phyloP scores from a whole-genome alignment of 2,329 filamentous ascomycete species.

The Colletotrichum sp. region DNA sequence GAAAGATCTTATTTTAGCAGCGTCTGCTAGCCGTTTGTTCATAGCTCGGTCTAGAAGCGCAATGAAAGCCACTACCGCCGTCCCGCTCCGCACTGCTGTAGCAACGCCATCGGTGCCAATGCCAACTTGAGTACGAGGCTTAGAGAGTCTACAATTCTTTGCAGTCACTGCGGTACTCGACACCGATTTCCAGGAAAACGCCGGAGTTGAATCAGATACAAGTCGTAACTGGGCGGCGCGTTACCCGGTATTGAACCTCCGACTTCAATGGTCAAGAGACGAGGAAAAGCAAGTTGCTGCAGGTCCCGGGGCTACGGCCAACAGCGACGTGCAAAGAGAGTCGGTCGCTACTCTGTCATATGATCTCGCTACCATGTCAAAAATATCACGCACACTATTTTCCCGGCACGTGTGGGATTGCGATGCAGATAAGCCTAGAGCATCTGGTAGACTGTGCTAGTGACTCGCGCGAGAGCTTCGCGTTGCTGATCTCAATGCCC shows the following conservation, averaged over 20 bases:
- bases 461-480: background rate
- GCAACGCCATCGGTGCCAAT: background rate
- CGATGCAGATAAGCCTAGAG: background rate
- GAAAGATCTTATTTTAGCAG: conserved; percentile 3
- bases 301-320: background rate
- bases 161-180: background rate
- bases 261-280: background rate
- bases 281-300: background rate
- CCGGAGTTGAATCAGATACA: background rate
- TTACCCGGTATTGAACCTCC: background rate
- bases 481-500: conserved; percentile 11
- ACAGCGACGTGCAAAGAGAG: background rate
- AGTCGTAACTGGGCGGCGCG: background rate
- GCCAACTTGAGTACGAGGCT: background rate
- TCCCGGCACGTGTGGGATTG: background rate
- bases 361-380: background rate
- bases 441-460: background rate
- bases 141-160: background rate
- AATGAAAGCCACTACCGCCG: background rate
- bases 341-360: background rate
- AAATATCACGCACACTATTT: background rate
- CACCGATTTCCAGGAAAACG: background rate
- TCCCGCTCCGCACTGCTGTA: background rate
- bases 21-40: background rate
- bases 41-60: background rate